Conservation (phyloP, 2,329 filamentous ascomycete genomes). For the Trichoderma asperellum region DNA sequence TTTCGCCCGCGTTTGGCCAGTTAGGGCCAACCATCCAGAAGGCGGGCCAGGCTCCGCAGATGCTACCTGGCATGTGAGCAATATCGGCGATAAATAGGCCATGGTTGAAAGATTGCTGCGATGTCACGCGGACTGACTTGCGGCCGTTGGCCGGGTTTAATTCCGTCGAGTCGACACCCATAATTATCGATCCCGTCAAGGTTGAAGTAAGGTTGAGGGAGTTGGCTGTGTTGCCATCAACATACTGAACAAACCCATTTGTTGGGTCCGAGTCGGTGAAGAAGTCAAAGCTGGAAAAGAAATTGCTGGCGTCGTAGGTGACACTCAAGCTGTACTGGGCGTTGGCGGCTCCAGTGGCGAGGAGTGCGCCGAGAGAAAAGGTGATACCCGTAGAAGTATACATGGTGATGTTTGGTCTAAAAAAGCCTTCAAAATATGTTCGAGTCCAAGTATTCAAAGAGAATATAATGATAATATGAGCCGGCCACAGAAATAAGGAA, state of each 20-base stretch:
- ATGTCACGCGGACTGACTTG: conserved; percentile 69
- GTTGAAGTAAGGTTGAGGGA: conserved; percentile 61
- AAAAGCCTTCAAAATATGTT: conserved; percentile 15
- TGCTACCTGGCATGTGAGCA: conserved; percentile 72
- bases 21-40: conserved; percentile 69
- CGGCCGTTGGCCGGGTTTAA: conserved; percentile 62
- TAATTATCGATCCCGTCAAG: conserved; percentile 60
- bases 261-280: conserved; percentile 68
- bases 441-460: conserved; percentile 5
- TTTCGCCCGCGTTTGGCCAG: conserved; percentile 74
- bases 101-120: conserved; percentile 66
- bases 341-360: conserved; percentile 34
- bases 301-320: conserved; percentile 56
- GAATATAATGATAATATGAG: conserved; percentile 28
- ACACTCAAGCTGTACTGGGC: conserved; percentile 46
- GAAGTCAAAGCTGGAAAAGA: conserved; percentile 61
- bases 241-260: conserved; percentile 73
- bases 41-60: conserved; percentile 77
- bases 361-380: conserved; percentile 38
- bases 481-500: conserved; percentile 29
- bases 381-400: conserved; percentile 33
- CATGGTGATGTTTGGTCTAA: conserved; percentile 29
- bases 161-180: conserved; percentile 70
- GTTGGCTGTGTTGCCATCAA: conserved; percentile 61
- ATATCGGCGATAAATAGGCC: conserved; percentile 76